phyloP scores from a whole-genome alignment of 495 filamentous ascomycete genomes.

The Daldinia loculata region DNA sequence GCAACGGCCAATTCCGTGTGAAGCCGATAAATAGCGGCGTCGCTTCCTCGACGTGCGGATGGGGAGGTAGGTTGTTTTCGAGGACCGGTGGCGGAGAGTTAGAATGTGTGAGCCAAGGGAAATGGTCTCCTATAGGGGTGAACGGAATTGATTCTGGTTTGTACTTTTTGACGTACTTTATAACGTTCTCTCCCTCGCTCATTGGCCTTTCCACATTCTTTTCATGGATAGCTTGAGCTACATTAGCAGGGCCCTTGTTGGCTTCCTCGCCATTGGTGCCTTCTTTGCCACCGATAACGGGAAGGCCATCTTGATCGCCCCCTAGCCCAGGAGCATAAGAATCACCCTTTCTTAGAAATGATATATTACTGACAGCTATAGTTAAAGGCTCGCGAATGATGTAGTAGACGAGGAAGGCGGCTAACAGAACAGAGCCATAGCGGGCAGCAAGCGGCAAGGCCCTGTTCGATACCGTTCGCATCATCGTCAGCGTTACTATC shows the following conservation, averaged over 20 bases:
- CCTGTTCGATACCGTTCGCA: slow-evolving; percentile 46
- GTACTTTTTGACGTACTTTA: slow-evolving; percentile 41
- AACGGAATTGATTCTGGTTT: slow-evolving; percentile 37
- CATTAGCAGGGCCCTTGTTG: slow-evolving; percentile 15
- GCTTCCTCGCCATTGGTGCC: slow-evolving; percentile 8
- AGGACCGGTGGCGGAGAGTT: slow-evolving; percentile 39
- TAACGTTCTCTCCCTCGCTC: background rate
- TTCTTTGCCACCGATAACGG: slow-evolving; percentile 3
- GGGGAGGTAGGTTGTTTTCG: slow-evolving; percentile 51
- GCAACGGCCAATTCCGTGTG: slow-evolving; percentile 65
- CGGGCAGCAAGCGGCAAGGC: slow-evolving; percentile 41
- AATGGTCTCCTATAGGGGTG: slow-evolving; percentile 43
- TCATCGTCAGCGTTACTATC: slow-evolving; percentile 40
- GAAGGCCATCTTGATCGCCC: slow-evolving; percentile 7
- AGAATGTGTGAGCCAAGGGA: slow-evolving; percentile 39
- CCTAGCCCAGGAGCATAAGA: slow-evolving; percentile 4
- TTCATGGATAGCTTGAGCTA: slow-evolving; percentile 25
- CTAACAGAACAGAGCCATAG: slow-evolving; percentile 40
- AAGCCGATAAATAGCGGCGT: slow-evolving; percentile 68
- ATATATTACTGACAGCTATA: slow-evolving; percentile 25
- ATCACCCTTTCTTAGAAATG: slow-evolving; percentile 7
- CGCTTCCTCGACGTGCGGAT: slow-evolving; percentile 48
- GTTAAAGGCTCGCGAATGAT: slow-evolving; percentile 42
- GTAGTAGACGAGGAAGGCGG: slow-evolving; percentile 43
- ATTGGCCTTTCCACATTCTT: slow-evolving; percentile 38